Percentiles rank a stretch among this genome's conserved stretches.
phyloP scores from a whole-genome alignment of 768 basidiomycete genomes.

The Termitomyces sp. region DNA sequence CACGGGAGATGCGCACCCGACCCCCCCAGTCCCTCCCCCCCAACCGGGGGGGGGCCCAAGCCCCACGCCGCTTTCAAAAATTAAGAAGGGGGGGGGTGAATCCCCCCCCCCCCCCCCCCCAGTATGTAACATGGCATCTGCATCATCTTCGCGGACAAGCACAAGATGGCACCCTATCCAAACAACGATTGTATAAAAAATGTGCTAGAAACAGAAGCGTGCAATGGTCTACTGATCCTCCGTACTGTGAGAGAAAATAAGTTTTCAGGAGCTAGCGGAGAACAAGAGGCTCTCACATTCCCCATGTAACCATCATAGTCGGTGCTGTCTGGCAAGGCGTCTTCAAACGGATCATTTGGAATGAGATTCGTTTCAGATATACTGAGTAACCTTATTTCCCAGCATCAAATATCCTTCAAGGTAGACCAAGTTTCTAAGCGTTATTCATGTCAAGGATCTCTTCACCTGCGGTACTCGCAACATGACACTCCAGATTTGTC shows the following conservation, averaged over 20 bases:
- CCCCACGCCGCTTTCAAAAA: too few species aligned
- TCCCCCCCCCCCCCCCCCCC: too few species aligned
- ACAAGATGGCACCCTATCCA: slow-evolving; percentile 13
- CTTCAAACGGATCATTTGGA: slow-evolving; percentile 31
- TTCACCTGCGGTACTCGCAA: background rate
- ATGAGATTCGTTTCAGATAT: slow-evolving; percentile 25
- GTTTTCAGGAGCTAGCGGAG: background rate
- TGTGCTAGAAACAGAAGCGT: slow-evolving; percentile 2
- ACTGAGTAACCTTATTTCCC: slow-evolving; percentile 8
- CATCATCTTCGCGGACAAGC: slow-evolving; percentile 6
- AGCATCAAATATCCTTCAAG: slow-evolving; percentile 24
- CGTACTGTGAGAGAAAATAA: slow-evolving; percentile 14
- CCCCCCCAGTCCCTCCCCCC: too few species aligned
- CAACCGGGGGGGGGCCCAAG: too few species aligned
- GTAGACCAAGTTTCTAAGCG: slow-evolving; percentile 25
- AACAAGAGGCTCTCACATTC: slow-evolving; percentile 29
- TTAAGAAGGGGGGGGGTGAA: too few species aligned
- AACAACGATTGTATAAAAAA: too few species aligned
- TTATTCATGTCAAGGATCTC: slow-evolving; percentile 9
- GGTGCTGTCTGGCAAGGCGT: slow-evolving; percentile 25
- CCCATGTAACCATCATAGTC: slow-evolving; percentile 40
- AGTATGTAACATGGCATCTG: background rate
- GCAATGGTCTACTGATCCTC: slow-evolving; percentile 28
- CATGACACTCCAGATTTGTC: slow-evolving; percentile 7
- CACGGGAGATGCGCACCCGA: too few species aligned